Evolutionary conservation across 805 yeast species (phyloP), one percentile per base, ranked within the genome.

Genomic region (Suhomyces pyralidae): DNA sequence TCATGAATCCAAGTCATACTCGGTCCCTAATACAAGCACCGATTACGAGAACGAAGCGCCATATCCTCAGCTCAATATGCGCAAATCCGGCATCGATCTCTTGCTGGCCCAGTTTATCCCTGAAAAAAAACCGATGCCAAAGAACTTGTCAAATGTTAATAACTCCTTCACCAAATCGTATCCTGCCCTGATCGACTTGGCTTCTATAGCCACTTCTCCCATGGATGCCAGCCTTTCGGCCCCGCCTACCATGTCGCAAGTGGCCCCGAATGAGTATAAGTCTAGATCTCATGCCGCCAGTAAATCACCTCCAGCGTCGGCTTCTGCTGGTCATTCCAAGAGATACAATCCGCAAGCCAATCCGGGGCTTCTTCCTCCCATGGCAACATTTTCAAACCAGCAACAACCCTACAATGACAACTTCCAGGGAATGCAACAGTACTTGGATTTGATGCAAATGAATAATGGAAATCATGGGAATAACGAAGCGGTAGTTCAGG

Each of bases 171-270:
- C 64, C 17, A 68, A 67, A 53, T 81, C 85, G 8, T 77, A 78
- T 53, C 81, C 77, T 12, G 77, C 84, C 3, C 74, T 82, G 7
- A 71, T 80, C 32, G 82, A 82, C 60, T 67, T 83, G 49, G 79
- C 84, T n/a, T 74, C 81, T 26, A 80, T 81, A 52, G 81, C 84
- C n/a, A 56, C 64, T 17, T 53, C 64, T 48, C 65, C 64, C 24
- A 45, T 55, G 50, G 55, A 56, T 36, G 55, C 52, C 28, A 49
- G 54, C 12, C 43, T 55, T 30, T 48, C 59, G 17, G 55, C 56
- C 9, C 54, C 58, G 5, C 38, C 59, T n/a, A 56, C 55, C 14
- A 19, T 53, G 28, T 40, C 49, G 9, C 53, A 40, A 17, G 34
- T 28, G 25, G 24, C 10, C 14, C 48, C 44, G n/a, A 38, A 19